Evolutionary conservation across 192 early-diverging fungal species (phyloP), one percentile per base, ranked within the genome.

Genomic region (Lunasporangiospora selenospora): DNA sequence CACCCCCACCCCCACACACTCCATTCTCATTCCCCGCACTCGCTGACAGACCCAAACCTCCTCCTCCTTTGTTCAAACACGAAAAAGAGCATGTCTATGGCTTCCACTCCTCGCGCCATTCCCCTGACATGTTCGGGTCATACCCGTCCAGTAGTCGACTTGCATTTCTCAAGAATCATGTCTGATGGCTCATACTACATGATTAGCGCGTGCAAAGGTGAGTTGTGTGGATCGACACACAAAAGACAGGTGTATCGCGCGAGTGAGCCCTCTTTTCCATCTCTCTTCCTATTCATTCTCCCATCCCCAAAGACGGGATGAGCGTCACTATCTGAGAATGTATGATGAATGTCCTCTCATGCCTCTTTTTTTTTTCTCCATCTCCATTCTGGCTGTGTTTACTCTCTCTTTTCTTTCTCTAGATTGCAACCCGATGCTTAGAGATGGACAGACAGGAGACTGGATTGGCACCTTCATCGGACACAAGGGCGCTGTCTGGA

Each of bases 401-500:
- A 24, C 15, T 32, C 13, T 24, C 23, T 34, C 42, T 38, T 65
- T 26, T 44, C 56, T 19, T 63, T 51, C 7, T 15, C 30, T 55
- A 90, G 93, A 94, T 69, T 86, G 89, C 29, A 91, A 90, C 67
- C 93, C 94, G 4, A 93, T 94, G 80, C 75, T 96, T 65, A 83
- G 93, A 56, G 86, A 92, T 59, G 94, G 94, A 9, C 82, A 85
- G 37, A 96, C 94, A 3, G 94, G 94, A 47, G 94, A 96, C 75
- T 96, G 94, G 94, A 91, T 96, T 53, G 94, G 94, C 15, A 93
- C 90, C 11, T 96, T 96, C 52, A 61, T 88, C 62, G 94, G 92
- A 41, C 94, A 96, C 71, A 96, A 96, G 79, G 94, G 94, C 37
- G 94, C 94, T 1, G 92, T 96, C 4, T 95, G 94, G 94, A 89